These are phyloP conservation scores for Chalaropsis ovoidea DNA, from an alignment of 2,329 filamentous ascomycete species.

Conservation along the genomic window DNA sequence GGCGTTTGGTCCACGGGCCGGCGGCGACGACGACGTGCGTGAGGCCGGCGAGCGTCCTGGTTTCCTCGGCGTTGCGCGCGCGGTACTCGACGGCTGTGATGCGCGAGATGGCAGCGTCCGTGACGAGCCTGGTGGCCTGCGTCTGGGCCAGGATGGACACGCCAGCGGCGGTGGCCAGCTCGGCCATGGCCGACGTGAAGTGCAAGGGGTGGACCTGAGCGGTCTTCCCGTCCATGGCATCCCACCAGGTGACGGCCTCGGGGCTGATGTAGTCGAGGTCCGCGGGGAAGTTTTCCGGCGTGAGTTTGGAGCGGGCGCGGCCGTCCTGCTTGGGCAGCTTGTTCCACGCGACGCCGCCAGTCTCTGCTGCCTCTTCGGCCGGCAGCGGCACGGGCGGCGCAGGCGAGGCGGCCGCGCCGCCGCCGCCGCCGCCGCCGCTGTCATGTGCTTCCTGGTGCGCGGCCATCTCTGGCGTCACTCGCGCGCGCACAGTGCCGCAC, in stretches of 20 bases:
- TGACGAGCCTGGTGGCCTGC: slow-evolving; percentile 48
- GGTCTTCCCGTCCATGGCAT: slow-evolving; percentile 75
- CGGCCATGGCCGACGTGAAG: slow-evolving; percentile 77
- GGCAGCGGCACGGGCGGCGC: neutral
- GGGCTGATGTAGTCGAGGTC: slow-evolving; percentile 78
- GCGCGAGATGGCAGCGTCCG: slow-evolving; percentile 32
- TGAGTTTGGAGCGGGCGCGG: slow-evolving; percentile 39
- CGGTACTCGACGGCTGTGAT: slow-evolving; percentile 54
- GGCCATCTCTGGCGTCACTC: slow-evolving; percentile 33
- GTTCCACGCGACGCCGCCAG: slow-evolving; percentile 38
- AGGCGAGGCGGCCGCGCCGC: neutral
- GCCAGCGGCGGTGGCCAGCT: slow-evolving; percentile 60
- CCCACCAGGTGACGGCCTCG: slow-evolving; percentile 57
- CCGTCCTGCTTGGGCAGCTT: slow-evolving; percentile 52
- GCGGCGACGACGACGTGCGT: slow-evolving; percentile 49
- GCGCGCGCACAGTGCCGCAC: slow-evolving; percentile 51
- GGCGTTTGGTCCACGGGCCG: slow-evolving; percentile 52
- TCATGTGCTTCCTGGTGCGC: slow-evolving; percentile 27
- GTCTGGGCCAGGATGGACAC: slow-evolving; percentile 57
- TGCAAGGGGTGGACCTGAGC: slow-evolving; percentile 88
- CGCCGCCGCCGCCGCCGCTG: neutral
- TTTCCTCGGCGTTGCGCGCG: slow-evolving; percentile 38
- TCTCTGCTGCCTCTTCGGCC: slow-evolving; percentile 24
- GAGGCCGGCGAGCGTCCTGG: slow-evolving; percentile 35
- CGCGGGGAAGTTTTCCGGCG: slow-evolving; percentile 54